Evolutionary conservation across 306 rosid genomes (phyloP).

Genomic region (Pterocarpus santalinus): DNA sequence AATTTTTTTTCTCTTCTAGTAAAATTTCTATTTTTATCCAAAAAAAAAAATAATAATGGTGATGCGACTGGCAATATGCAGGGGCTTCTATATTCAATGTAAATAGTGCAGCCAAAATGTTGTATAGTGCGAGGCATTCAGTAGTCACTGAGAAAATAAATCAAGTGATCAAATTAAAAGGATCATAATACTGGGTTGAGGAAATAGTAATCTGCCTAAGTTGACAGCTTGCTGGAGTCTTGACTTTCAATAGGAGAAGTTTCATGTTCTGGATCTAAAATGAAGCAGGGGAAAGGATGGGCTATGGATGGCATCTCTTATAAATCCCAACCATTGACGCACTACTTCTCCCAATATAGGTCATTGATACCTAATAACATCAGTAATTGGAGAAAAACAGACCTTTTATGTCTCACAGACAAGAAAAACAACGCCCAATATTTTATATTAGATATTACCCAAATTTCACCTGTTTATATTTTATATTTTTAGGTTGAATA

Average conservation of each 20-base stretch:
- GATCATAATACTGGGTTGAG: too few species aligned
- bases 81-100: constrained; percentile 21
- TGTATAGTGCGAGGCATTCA: background rate
- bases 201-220: background rate
- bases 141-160: background rate
- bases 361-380: background rate
- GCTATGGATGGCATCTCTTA: background rate
- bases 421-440: background rate
- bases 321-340: constrained; percentile 9
- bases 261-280: background rate
- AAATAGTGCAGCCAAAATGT: background rate
- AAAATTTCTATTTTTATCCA: too few species aligned
- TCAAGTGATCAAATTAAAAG: too few species aligned
- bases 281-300: background rate
- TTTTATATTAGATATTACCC: background rate
- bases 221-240: background rate
- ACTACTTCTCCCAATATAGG: background rate
- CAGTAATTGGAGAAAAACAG: constrained; percentile 17
- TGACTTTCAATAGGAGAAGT: background rate
- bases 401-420: constrained; percentile 13
- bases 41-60: too few species aligned
- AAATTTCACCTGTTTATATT: background rate
- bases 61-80: background rate
- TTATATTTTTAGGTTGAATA: background rate
- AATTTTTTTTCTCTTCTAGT: too few species aligned